Evolutionary conservation across 106 monocot species (phyloP).

Genomic region (Xerophyta viscosa): DNA sequence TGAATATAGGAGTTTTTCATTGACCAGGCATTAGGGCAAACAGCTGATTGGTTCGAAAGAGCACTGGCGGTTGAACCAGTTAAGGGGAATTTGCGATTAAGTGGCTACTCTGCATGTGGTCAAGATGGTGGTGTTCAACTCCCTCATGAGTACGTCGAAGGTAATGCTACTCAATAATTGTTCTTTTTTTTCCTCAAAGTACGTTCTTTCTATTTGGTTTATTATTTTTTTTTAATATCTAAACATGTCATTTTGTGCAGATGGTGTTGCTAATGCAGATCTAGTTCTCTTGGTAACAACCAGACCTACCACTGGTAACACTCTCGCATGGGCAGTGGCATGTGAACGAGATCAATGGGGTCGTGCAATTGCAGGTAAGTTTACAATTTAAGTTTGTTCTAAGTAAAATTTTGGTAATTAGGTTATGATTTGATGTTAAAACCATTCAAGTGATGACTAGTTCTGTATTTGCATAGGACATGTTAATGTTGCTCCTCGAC

Average conservation of each 20-base stretch:
- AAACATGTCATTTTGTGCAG: constrained; percentile 30
- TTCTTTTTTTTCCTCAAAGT: background rate
- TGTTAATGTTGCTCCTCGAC: constrained; percentile 98
- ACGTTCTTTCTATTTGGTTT: background rate
- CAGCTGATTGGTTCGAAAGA: constrained; percentile 88
- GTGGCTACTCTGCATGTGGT: constrained; percentile 99
- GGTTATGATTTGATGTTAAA: background rate
- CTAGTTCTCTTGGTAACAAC: constrained; percentile 96
- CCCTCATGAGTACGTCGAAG: constrained; percentile 92
- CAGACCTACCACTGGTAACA: constrained; percentile 94
- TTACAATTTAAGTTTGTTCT: background rate
- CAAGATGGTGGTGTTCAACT: constrained; percentile 99
- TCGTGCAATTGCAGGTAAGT: constrained; percentile 89
- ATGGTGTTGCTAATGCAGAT: constrained; percentile 86
- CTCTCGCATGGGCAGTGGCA: constrained; percentile 99
- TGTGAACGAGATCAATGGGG: constrained; percentile 99
- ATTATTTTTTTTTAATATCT: background rate
- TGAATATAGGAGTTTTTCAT: background rate
- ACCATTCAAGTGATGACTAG: background rate
- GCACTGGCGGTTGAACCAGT: constrained; percentile 90
- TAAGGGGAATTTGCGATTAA: constrained; percentile 86
- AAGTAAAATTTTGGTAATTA: background rate
- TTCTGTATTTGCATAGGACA: constrained; percentile 41
- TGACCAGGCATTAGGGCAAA: constrained; percentile 76
- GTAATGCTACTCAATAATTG: constrained; percentile 13